Base-by-base conservation (phyloP, 768 basidiomycete species). In the Glaciozyma martinii region DNA sequence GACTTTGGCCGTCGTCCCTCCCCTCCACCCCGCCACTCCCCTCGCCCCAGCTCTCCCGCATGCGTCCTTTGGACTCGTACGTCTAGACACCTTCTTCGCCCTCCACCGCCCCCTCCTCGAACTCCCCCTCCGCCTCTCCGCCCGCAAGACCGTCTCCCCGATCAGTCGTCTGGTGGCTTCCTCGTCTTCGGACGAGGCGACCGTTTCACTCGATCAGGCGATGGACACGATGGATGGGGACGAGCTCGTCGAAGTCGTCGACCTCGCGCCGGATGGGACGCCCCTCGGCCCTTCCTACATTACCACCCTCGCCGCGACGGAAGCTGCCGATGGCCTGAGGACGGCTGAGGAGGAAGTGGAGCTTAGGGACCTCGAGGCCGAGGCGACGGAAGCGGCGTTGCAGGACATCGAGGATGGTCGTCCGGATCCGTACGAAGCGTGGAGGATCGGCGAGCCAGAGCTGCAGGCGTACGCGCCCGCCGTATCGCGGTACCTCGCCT, bases 81-180 rank as follows among this genome's bases (percentile, higher is more conserved):
- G 56, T 21, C 33, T 42, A 54, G 68, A 70, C 54, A 52, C 62
- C 40, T 63, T 70, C 62, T 70, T 70, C 60, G 54, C 68, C 8
- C 47, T 56, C 18, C 68, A 66, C 43, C 68, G 68, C 13, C 68
- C 68, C 3, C 65, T 70, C 43, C 68, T 70, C 62, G 68, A 70
- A 55, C 65, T 70, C 25, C 68, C 68, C 9, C 29, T 70, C 32
- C 56, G 55, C 13, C 30, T 65, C 42, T 49, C 47, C 13, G 42
- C 42, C 21, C 56, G 56, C 56, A 42, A 29, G 57, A 61, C 37
- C 59, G 68, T 54, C 59, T 65, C 43, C 60, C 59, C 32, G 16
- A 43, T n/a, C 33, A 23, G 23, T 15, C 15, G 33, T 13, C 18
- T 56, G 29, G 30, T 19, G 2, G 18, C 29, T 5, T 30, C 59